Conservation (phyloP, 2,329 filamentous ascomycete genomes). For the Ceratocystis huliohia region DNA sequence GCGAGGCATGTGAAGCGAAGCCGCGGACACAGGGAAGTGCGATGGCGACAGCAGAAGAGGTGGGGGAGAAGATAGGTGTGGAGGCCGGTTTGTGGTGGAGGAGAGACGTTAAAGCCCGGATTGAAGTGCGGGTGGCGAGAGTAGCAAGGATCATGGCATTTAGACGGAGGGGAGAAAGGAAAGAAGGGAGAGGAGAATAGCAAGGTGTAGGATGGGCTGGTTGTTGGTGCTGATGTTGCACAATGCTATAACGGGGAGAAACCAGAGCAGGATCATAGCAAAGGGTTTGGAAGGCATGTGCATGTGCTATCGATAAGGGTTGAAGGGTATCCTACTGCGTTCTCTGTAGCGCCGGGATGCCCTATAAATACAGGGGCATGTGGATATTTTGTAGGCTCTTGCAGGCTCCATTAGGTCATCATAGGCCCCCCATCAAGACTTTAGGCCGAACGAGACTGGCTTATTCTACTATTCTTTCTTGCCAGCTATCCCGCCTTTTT, state of each 20-base stretch:
- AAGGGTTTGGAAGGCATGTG: neutral
- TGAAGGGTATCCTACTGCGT: neutral
- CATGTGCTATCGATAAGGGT: neutral
- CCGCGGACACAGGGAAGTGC: neutral
- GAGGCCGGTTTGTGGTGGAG: neutral
- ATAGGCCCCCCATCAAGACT: too few relatives aligned
- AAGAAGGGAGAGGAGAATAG: neutral
- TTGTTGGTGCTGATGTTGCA: neutral
- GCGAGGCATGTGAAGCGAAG: conserved; percentile 17
- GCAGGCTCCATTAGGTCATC: too few relatives aligned
- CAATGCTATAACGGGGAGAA: neutral
- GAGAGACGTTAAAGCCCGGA: neutral
- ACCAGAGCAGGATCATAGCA: neutral
- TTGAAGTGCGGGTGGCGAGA: neutral
- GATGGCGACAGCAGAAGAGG: neutral
- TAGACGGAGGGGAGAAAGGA: neutral
- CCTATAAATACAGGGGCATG: neutral
- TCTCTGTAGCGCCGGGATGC: neutral
- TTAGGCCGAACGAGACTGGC: too few relatives aligned
- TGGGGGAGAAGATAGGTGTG: neutral
- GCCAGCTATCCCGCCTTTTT: neutral
- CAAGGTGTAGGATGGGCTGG: neutral
- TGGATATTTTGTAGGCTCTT: too few relatives aligned
- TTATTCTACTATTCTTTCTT: too few relatives aligned
- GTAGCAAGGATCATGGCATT: conserved; percentile 11